phyloP scores from a whole-genome alignment of 2,329 filamentous ascomycete species.

The Zopfia rhizophila region DNA sequence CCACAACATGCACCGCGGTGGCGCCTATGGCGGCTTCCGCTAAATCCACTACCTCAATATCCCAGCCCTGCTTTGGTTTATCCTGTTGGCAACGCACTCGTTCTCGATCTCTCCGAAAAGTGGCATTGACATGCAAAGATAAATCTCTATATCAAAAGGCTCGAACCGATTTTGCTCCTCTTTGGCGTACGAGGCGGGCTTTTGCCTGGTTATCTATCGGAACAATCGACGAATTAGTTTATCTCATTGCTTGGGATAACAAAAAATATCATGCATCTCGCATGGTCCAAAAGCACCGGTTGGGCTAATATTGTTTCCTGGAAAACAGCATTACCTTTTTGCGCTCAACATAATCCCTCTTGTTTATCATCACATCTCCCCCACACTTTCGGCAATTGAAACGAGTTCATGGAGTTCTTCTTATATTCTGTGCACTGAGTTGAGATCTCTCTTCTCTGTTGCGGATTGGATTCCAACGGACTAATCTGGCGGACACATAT shows the following conservation, averaged over 20 bases:
- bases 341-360: constrained; percentile 44
- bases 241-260: constrained; percentile 38
- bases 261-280: constrained; percentile 37
- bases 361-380: constrained; percentile 43
- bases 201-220: constrained; percentile 27
- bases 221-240: constrained; percentile 36
- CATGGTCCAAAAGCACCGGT: constrained; percentile 25
- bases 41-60: constrained; percentile 30
- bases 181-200: constrained; percentile 10
- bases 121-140: constrained; percentile 36
- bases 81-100: constrained; percentile 36
- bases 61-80: constrained; percentile 43
- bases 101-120: constrained; percentile 36
- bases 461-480: constrained; percentile 24
- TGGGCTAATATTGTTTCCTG: constrained; percentile 39
- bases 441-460: constrained; percentile 23
- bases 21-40: constrained; percentile 43
- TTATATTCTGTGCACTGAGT: constrained; percentile 27
- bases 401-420: constrained; percentile 18
- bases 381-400: constrained; percentile 25
- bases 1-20: constrained; percentile 34
- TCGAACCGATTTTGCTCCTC: constrained; percentile 4
- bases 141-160: constrained; percentile 15
- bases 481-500: constrained; percentile 22
- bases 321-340: constrained; percentile 30